Base-by-base conservation (phyloP, 345 rosid species). In the Microthlaspi erraticum region DNA sequence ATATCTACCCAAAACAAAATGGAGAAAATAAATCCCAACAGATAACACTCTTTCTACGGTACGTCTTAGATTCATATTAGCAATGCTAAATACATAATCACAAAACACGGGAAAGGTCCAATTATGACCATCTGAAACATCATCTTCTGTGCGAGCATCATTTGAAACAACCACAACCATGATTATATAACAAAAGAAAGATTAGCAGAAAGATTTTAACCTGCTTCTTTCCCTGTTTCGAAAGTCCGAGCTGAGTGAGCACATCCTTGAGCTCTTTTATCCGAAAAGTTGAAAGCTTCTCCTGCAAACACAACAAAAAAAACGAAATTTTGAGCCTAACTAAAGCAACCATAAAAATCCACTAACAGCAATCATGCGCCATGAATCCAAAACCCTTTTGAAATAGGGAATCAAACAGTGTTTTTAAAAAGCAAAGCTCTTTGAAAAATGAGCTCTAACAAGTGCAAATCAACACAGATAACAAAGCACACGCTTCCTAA, bases 221-320 rank as follows among this genome's bases (percentile, higher is more conserved):
- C 96, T 91, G 98, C 72, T 91, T 94, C 84, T 87, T 91, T 62
- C 99, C 99, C 78, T 94, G 99, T 81, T 94, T 94, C 53, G 99
- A 86, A 66, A 91, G 96, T 62, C 96, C 92, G 48, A 94, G 76
- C 58, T 84, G 88, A 65, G 88, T 82, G n/a, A 94, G 86, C 68
- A 90, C 93, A 84, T 91, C 96, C 86, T 94, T 94, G 37, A 94
- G 96, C 85, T 94, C 99, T 78, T 86, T 94, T 66, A 94, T 88
- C 61, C 99, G 89, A 66, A 94, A 94, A 74, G 83, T 82, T 8
- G 87, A 80, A 81, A 94, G 78, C 48, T 91, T 89, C 8, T 89
- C 96, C 99, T 94, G 73, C 66, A 82, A 57, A 70, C 52, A 63
- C 42, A 49, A 14, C 4, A 39, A 62, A 49, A 14, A 5, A 39